Conservation (phyloP, 352 stramenopile genomes). For the Phytopythium cucurbitacearum region DNA sequence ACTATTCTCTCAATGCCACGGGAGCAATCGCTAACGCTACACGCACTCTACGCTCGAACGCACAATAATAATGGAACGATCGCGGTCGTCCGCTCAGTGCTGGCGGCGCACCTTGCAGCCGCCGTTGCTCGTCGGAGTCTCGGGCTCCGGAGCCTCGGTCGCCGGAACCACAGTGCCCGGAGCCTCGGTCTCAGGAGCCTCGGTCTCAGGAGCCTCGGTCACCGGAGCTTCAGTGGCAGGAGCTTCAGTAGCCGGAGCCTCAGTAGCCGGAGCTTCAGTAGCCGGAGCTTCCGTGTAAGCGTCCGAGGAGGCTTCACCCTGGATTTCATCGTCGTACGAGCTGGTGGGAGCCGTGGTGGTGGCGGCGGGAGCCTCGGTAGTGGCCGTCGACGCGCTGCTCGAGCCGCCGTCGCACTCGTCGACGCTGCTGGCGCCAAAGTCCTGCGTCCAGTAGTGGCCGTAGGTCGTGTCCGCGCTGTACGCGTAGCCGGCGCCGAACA, state of each 20-base stretch:
- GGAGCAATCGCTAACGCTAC: no score
- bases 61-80: background rate
- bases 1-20: no score
- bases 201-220: background rate
- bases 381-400: background rate
- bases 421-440: constrained; percentile 19
- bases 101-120: background rate
- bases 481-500: constrained; percentile 36
- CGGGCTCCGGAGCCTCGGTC: background rate
- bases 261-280: background rate
- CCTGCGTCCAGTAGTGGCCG: constrained; percentile 34
- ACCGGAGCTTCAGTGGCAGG: background rate
- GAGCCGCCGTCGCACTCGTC: constrained; percentile 23
- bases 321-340: background rate
- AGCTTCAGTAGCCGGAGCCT: background rate
- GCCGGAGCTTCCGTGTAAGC: background rate
- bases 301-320: background rate
- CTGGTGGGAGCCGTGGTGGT: no score
- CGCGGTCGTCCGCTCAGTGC: background rate
- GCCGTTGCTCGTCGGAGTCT: background rate
- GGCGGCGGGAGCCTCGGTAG: no score
- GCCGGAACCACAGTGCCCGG: constrained; percentile 1
- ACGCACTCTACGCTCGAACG: background rate
- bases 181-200: background rate
- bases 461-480: constrained; percentile 16